Conservation (phyloP, 306 rosid species). For the Vachellia collinsii region DNA sequence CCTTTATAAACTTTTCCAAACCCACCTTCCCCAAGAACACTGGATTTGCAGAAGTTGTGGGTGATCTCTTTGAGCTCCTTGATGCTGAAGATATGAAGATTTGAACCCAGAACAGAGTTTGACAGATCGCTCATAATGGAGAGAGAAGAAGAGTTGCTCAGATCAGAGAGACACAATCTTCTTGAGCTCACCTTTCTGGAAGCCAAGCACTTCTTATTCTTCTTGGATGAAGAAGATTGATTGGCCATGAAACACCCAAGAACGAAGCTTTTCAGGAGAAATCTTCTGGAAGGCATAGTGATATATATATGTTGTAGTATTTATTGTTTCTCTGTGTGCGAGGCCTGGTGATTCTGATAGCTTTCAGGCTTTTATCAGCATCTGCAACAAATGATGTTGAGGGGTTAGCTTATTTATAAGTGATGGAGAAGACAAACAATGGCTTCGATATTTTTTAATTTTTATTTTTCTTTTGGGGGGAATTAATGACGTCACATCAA, state of each 20-base stretch:
- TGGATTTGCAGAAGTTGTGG: conserved; percentile 53
- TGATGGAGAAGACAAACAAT: conserved; percentile 10
- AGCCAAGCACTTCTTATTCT: conserved; percentile 2
- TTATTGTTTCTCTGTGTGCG: background rate
- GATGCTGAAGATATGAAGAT: conserved; percentile 71
- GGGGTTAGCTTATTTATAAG: conserved; percentile 38
- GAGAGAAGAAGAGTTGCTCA: conserved; percentile 64
- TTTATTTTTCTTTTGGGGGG: background rate
- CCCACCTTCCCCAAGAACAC: conserved; percentile 88
- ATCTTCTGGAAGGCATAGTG: conserved; percentile 52
- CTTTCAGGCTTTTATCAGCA: conserved; percentile 4
- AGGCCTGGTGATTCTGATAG: conserved; percentile 29
- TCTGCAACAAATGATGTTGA: conserved; percentile 34
- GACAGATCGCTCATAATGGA: conserved; percentile 82
- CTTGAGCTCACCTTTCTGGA: conserved; percentile 48
- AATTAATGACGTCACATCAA: conserved; percentile 37
- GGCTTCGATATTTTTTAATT: background rate
- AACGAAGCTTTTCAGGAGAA: conserved; percentile 44
- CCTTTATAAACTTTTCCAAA: conserved; percentile 92
- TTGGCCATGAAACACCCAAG: conserved; percentile 60
- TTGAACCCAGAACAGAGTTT: conserved; percentile 71
- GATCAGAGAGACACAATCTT: conserved; percentile 75
- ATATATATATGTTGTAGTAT: background rate
- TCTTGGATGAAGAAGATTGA: background rate
- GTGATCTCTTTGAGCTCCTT: conserved; percentile 73